Evolutionary conservation across 2,329 filamentous ascomycete species (phyloP), one percentile per base, ranked within the genome.

Genomic region (Bretziella fagacearum): DNA sequence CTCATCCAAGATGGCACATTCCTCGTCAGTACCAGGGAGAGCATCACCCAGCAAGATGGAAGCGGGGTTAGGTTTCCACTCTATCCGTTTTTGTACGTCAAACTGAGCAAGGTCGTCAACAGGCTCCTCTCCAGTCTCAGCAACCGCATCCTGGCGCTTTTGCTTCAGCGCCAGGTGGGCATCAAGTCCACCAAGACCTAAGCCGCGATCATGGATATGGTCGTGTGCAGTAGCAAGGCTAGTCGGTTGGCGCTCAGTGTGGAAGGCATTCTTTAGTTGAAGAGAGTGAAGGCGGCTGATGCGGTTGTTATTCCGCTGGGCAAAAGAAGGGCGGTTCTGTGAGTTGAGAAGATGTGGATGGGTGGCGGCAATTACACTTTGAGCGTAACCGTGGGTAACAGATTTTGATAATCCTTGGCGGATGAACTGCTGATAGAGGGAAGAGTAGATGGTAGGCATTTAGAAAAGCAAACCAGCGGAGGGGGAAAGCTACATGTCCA

Each of bases 341-440:
- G 68, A 78, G 72, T 79, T 85, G 74, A 71, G 76, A 73, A 68
- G 81, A 79, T 73, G 70, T 48, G 74, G 74, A 53, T 94, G 86
- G 54, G 85, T 85, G 58, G 86, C 89, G 60, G 91, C 91, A 67
- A 98, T 86, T 66, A 96, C 81, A 53, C 87, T 94, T 64, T 96
- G 89, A 57, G 87, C 87, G 74, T 95, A 96, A 67, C 89, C 89
- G 76, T 96, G 85, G 63, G 85, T 89, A 64, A 96, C 82, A 60
- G 87, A 86, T 71, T 96, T 96, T 59, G 63, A 60, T 68, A 95
- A 82, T 81, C 84, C 87, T 74, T 89, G 84, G 72, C 91, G 89
- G 77, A 93, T 85, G 73, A 96, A 84, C 71, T 74, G 79, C 67
- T 76, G 71, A 65, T 77, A 79, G 55, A 80, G 67, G 60, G 73